Evolutionary conservation across 2,329 filamentous ascomycete species (phyloP), one percentile per base, ranked within the genome.

Genomic region (Phialophora macrospora): DNA sequence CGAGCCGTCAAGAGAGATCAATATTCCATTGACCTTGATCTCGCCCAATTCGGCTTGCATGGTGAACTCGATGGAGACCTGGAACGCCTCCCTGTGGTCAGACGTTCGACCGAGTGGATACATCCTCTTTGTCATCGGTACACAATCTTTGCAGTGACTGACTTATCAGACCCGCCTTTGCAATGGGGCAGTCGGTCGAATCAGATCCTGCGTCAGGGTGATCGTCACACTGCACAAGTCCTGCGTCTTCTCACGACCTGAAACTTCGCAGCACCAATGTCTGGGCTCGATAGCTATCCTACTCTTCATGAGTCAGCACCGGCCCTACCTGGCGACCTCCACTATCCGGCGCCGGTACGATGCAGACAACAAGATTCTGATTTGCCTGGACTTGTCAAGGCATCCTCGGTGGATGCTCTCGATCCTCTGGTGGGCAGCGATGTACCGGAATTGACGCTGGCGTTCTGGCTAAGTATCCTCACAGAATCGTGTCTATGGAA

Each of bases 111-210:
- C 11, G 24, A 17, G 22, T 51, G 20, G 48, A 17, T 51, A 14
- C 9, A 12, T 51, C 12, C 20, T 28, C 48, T 51, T 51, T 51
- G 48, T 51, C 48, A 51, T 51, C 48, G 48, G 20, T 51, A 51
- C 24, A 17, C 48, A 51, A 51, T 26, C 48, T 14, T 28, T 22
- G 24, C 9, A 51, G 48, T 28, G 48, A 12, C 48, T 51, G 48
- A 51, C 48, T 12, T 22, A 24, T 51, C 48, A 51, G 48, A 24
- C 20, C 46, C 17, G 17, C 48, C 22, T 26, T 26, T 22, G 48
- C 24, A 51, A 22, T 22, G 12, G 20, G 22, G 14, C 20, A 2
- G 3, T 17, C 24, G 20, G 20, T 24, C 22, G 48, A 12, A 22
- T 28, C 14, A 51, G 48, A 26, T 12, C 20, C 48, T 51, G 48